These are phyloP conservation scores for Saraca asoca DNA, from an alignment of 331 rosid genomes.

Conservation along the genomic window DNA sequence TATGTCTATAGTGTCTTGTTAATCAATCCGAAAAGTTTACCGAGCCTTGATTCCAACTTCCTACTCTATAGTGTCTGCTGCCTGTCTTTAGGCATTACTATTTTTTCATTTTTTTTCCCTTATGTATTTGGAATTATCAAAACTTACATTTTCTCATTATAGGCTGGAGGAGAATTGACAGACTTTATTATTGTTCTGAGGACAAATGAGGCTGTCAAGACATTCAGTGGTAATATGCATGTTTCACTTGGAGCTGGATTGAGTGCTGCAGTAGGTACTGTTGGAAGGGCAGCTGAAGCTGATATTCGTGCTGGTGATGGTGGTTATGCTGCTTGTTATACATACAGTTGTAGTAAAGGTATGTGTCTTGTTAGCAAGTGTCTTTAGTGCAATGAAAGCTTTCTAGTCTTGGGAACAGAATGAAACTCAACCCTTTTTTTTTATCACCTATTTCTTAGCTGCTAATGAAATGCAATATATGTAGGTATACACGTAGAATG, in stretches of 20 bases:
- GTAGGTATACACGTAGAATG: too few relatives aligned
- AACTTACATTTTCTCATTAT: conserved; percentile 17
- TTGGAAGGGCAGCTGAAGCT: conserved; percentile 93
- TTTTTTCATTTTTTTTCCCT: conserved; percentile 21
- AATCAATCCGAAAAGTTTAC: too few relatives aligned
- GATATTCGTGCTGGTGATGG: conserved; percentile 97
- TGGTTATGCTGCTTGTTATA: conserved; percentile 91
- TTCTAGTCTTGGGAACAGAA: too few relatives aligned
- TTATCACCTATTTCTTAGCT: too few relatives aligned
- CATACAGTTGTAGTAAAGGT: conserved; percentile 99
- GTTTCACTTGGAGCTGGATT: conserved; percentile 92
- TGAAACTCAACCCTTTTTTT: too few relatives aligned
- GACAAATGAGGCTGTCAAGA: conserved; percentile 78
- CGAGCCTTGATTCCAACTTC: too few relatives aligned
- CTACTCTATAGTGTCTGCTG: conserved; percentile 24
- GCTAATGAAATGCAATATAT: too few relatives aligned
- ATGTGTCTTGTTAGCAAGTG: too few relatives aligned
- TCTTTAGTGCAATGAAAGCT: too few relatives aligned
- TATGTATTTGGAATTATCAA: conserved; percentile 19
- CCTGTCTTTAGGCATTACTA: conserved; percentile 22
- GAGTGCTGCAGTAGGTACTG: conserved; percentile 89
- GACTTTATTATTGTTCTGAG: conserved; percentile 90
- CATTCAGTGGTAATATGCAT: conserved; percentile 79
- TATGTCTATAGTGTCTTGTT: too few relatives aligned
- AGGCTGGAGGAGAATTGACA: conserved; percentile 98